Evolutionary conservation across 1,139 yeast genomes (phyloP).

Genomic region (Suhomyces anneliseae): DNA sequence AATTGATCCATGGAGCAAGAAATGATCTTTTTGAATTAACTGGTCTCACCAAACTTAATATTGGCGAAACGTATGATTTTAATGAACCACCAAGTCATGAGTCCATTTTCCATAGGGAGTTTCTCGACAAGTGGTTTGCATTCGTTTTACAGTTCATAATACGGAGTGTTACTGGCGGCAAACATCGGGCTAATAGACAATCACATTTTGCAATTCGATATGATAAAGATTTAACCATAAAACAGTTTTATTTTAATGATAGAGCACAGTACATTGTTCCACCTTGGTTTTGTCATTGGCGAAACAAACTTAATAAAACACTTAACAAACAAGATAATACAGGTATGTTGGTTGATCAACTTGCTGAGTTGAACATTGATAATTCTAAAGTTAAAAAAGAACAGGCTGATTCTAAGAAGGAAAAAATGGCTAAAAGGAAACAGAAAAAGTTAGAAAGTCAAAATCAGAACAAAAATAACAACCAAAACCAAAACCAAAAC

Average conservation of each 20-base stretch:
- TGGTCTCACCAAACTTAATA: neutral
- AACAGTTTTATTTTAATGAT: too few species aligned
- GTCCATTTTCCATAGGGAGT: neutral
- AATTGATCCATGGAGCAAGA: slow-evolving; percentile 2
- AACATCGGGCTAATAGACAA: too few species aligned
- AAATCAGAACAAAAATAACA: too few species aligned
- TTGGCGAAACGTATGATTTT: neutral
- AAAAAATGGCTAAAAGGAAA: neutral
- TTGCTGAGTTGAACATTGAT: neutral
- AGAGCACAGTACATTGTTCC: neutral
- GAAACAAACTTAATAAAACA: neutral
- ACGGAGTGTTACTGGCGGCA: neutral
- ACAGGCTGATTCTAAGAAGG: neutral
- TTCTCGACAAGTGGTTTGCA: slow-evolving; percentile 5
- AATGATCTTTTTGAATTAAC: neutral
- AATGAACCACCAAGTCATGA: neutral
- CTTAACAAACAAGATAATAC: neutral
- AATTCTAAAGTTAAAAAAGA: neutral
- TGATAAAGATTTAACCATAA: too few species aligned
- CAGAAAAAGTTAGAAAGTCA: neutral
- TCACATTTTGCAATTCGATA: too few species aligned
- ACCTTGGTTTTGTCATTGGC: neutral
- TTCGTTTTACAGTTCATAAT: slow-evolving; percentile 1
- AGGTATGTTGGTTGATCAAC: neutral
- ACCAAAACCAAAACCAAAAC: too few species aligned